Percentiles rank a stretch among this genome's conserved stretches.
phyloP scores from a whole-genome alignment of 306 rosid species.

The Albizia julibrissin region DNA sequence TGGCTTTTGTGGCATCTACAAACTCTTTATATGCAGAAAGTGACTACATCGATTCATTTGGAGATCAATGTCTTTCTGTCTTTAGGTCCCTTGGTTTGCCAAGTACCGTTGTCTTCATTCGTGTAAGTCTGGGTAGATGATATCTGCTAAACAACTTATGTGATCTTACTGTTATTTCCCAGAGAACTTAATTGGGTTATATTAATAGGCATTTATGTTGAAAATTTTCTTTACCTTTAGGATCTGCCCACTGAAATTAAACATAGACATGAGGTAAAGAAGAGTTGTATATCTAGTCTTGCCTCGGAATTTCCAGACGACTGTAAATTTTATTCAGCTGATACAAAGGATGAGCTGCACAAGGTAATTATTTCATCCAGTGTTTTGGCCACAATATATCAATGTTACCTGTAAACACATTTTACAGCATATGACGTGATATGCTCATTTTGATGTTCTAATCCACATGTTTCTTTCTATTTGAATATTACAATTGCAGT shows the following conservation, averaged over 20 bases:
- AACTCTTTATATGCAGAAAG: slow-evolving; percentile 52
- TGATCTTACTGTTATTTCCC: slow-evolving; percentile 3
- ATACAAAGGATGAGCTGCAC: slow-evolving; percentile 86
- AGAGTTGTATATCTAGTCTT: slow-evolving; percentile 68
- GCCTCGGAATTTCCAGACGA: slow-evolving; percentile 87
- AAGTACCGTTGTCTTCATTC: slow-evolving; percentile 79
- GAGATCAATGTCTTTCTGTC: slow-evolving; percentile 88
- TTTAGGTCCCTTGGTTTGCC: slow-evolving; percentile 93
- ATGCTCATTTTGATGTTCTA: slow-evolving; percentile 22
- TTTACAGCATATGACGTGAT: not conserved
- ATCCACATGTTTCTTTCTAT: not conserved
- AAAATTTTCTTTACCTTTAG: slow-evolving; percentile 41
- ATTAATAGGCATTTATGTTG: not conserved
- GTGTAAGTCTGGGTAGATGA: slow-evolving; percentile 59
- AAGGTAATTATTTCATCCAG: slow-evolving; percentile 56
- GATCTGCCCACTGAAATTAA: slow-evolving; percentile 76
- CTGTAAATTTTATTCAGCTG: slow-evolving; percentile 85
- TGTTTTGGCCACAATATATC: slow-evolving; percentile 1
- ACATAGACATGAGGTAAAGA: slow-evolving; percentile 71
- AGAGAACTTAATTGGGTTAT: slow-evolving; percentile 10
- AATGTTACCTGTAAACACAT: not conserved
- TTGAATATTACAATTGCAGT: slow-evolving; percentile 53
- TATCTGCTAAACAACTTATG: slow-evolving; percentile 6
- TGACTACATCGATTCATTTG: slow-evolving; percentile 79
- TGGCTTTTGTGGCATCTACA: slow-evolving; percentile 84